These are phyloP conservation scores for Candida glucosophila DNA, from an alignment of 1,139 yeast genomes.

Conservation along the genomic window DNA sequence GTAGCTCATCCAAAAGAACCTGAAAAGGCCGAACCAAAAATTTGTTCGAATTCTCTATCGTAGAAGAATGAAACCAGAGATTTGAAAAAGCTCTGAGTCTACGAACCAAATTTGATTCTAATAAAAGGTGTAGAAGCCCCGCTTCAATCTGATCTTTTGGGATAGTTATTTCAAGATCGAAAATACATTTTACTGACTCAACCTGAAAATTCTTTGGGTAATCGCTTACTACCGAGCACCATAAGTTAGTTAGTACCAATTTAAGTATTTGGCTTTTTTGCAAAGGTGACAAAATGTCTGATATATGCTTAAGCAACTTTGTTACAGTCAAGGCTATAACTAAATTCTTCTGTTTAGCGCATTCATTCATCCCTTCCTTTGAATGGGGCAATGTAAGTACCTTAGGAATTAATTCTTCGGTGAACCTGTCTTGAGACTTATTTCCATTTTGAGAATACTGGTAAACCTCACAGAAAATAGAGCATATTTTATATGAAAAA, in stretches of 20 bases:
- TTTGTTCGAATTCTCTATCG: slow-evolving; percentile 30
- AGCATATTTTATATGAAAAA: slow-evolving; percentile 21
- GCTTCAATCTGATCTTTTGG: slow-evolving; percentile 48
- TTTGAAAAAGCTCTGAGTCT: slow-evolving; percentile 43
- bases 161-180: slow-evolving; percentile 30
- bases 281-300: slow-evolving; percentile 13
- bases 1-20: slow-evolving; percentile 58
- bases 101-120: slow-evolving; percentile 24
- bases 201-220: slow-evolving; percentile 47
- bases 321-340: slow-evolving; percentile 38
- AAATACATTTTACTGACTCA: slow-evolving; percentile 48
- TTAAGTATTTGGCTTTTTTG: slow-evolving; percentile 27
- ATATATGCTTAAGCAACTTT: slow-evolving; percentile 31
- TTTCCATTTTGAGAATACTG: slow-evolving; percentile 39
- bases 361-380: slow-evolving; percentile 5
- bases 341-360: slow-evolving; percentile 8
- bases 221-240: slow-evolving; percentile 38
- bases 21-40: slow-evolving; percentile 61
- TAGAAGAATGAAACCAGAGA: slow-evolving; percentile 52
- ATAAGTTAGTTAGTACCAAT: slow-evolving; percentile 30
- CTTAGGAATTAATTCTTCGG: slow-evolving; percentile 18
- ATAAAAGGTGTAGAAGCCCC: slow-evolving; percentile 42
- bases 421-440: slow-evolving; percentile 5
- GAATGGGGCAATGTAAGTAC: slow-evolving; percentile 16
- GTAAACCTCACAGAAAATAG: slow-evolving; percentile 33